A percentile compares a stretch with the other conserved stretches of the same genome.
Conservation (phyloP, 805 yeast species). For the Yamadazyma phyllophila region DNA sequence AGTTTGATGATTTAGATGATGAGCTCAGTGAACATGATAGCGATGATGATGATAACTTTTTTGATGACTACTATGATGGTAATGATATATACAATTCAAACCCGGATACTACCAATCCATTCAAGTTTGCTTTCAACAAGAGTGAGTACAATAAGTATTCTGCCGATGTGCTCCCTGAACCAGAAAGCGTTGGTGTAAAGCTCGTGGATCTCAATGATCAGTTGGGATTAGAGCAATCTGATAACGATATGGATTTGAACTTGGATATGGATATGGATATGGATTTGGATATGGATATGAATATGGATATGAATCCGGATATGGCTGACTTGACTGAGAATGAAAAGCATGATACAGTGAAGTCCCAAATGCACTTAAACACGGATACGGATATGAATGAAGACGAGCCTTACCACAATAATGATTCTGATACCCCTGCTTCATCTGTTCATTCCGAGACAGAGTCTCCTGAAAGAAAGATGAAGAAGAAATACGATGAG, state of each 20-base stretch:
- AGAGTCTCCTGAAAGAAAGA: slow-evolving; percentile 2
- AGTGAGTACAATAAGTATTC: slow-evolving; percentile 18
- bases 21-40: slow-evolving; percentile 11
- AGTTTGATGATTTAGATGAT: slow-evolving; percentile 20
- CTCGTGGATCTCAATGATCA: slow-evolving; percentile 7
- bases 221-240: neutral
- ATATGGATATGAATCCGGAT: neutral
- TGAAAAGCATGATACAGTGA: slow-evolving; percentile 4
- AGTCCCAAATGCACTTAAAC: slow-evolving; percentile 10
- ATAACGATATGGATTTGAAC: slow-evolving; percentile 2
- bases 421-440: slow-evolving; percentile 1
- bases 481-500: slow-evolving; percentile 17
- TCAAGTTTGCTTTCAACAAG: slow-evolving; percentile 7
- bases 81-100: slow-evolving; percentile 32
- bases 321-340: neutral
- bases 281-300: slow-evolving; percentile 1
- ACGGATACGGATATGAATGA: slow-evolving; percentile 6
- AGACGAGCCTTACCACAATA: neutral
- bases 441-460: neutral
- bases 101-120: neutral
- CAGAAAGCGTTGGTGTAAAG: slow-evolving; percentile 3
- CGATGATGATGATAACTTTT: slow-evolving; percentile 35
- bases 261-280: slow-evolving; percentile 11
- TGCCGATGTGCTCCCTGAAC: neutral
- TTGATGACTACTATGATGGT: slow-evolving; percentile 24